A percentile compares a stretch with the other conserved stretches of the same genome.
These are phyloP conservation scores for Pythium dissotocum DNA, from an alignment of 352 stramenopile species.

Conservation along the genomic window DNA sequence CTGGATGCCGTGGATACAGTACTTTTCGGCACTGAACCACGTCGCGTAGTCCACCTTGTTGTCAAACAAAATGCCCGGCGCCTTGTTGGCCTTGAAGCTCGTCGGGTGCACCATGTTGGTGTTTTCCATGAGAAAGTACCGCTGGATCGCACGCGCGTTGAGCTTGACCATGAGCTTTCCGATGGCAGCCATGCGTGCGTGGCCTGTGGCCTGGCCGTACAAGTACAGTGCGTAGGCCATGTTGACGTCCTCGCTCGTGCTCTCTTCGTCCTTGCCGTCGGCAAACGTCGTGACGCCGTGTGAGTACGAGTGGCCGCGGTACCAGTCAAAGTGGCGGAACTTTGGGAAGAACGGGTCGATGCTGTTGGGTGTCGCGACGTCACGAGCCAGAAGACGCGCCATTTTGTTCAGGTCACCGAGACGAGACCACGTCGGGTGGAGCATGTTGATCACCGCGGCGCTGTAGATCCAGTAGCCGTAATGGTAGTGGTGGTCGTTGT, in stretches of 20 bases:
- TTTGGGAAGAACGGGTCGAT: constrained; percentile 62
- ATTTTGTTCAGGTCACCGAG: constrained; percentile 56
- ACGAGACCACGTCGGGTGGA: constrained; percentile 62
- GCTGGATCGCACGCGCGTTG: constrained; percentile 50
- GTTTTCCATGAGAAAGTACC: constrained; percentile 72
- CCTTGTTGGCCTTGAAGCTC: constrained; percentile 48
- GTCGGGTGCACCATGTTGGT: constrained; percentile 53
- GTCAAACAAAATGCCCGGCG: constrained; percentile 72
- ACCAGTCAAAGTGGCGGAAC: constrained; percentile 74
- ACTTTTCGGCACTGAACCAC: constrained; percentile 65
- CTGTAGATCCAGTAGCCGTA: constrained; percentile 78
- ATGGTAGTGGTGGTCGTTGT: constrained; percentile 81
- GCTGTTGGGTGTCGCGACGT: constrained; percentile 51
- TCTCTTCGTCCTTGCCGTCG: constrained; percentile 71
- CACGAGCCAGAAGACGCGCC: constrained; percentile 46
- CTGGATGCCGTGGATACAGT: constrained; percentile 82
- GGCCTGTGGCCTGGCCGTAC: constrained; percentile 42
- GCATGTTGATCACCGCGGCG: constrained; percentile 63
- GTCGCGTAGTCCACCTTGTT: constrained; percentile 84
- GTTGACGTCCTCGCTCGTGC: constrained; percentile 69
- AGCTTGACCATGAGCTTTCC: constrained; percentile 63
- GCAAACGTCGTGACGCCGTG: constrained; percentile 55
- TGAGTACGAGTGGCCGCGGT: constrained; percentile 70
- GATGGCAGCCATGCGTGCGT: constrained; percentile 42
- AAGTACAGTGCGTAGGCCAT: constrained; percentile 59